Base-by-base conservation (phyloP, 306 rosid species). In the Neltuma alba region DNA sequence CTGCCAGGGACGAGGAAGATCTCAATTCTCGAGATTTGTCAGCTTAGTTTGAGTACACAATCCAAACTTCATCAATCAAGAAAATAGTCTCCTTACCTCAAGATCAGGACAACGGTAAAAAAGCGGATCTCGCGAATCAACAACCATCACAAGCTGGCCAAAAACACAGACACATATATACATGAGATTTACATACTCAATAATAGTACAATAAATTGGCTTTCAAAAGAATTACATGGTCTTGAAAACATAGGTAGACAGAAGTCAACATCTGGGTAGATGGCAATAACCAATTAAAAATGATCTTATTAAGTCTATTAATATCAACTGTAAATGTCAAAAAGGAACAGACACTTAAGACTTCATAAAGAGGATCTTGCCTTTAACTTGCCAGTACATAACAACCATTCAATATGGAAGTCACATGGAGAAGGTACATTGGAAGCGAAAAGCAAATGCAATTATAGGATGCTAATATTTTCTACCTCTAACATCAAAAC, bases 21-120 rank as follows among this genome's bases (percentile, higher is more conserved):
- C 57, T 23, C 70, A 18, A 12, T 47, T 37, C 40, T 21, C 74
- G 14, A 21, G 45, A 31, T 77, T 78, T 62, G 27, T 70, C 62
- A 64, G 54, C 41, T 50, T 41, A 63, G 28, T 10, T n/a, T 23
- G 36, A 58, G 62, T 45, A 33, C 41, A 63, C 52, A 54, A 63
- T 44, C 80, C 48, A 40, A 40, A 82, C 69, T 67, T 69, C 36
- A 10, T 37, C 36, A 47, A 36, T 3, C 6, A 79, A 72, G 68
- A 34, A 23, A 84, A 66, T 41, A 16, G 48, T 12, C 10, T 78
- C 52, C 65, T 82, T 82, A 93, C 99, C 98, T 95, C 99, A 80
- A 95, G 99, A 81, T 95, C 99, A 72, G 96, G 99, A 79, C 99
- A 95, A 31, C 97, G 97, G 80, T 93, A 95, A 84, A 95, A 93